Evolutionary conservation across 345 rosid genomes (phyloP).

Genomic region (Rubroshorea leprosula): DNA sequence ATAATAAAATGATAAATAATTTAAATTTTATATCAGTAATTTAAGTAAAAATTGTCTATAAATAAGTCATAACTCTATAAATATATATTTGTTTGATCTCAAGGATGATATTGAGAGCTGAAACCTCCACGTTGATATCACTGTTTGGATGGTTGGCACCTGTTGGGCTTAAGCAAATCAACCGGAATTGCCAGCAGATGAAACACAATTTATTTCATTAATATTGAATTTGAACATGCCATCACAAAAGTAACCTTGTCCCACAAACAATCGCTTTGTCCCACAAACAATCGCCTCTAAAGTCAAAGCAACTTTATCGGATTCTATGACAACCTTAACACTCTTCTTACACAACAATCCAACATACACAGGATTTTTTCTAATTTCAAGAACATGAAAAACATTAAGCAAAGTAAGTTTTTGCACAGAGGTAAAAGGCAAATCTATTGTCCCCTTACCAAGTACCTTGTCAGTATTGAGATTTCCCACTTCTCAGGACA

Average conservation of each 20-base stretch:
- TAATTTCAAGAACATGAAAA: slow-evolving; percentile 1
- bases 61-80: too few species aligned
- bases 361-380: slow-evolving; percentile 9
- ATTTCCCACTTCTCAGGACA: background rate
- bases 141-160: too few species aligned
- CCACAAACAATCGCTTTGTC: slow-evolving; percentile 12
- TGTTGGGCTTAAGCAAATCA: too few species aligned
- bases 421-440: background rate
- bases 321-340: slow-evolving; percentile 5
- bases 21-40: too few species aligned
- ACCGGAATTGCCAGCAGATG: background rate
- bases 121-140: too few species aligned
- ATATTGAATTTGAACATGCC: slow-evolving; percentile 1
- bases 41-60: too few species aligned
- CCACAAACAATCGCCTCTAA: slow-evolving; percentile 10
- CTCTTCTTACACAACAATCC: slow-evolving; percentile 3
- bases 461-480: background rate
- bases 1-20: too few species aligned
- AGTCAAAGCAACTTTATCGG: slow-evolving; percentile 1
- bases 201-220: background rate
- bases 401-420: slow-evolving; percentile 1
- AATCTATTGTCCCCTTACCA: background rate
- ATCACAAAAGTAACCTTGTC: slow-evolving; percentile 2
- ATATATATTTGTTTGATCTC: too few species aligned
- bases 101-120: too few species aligned